phyloP scores from a whole-genome alignment of 2,329 filamentous ascomycete genomes.

The Didymella segeticola region DNA sequence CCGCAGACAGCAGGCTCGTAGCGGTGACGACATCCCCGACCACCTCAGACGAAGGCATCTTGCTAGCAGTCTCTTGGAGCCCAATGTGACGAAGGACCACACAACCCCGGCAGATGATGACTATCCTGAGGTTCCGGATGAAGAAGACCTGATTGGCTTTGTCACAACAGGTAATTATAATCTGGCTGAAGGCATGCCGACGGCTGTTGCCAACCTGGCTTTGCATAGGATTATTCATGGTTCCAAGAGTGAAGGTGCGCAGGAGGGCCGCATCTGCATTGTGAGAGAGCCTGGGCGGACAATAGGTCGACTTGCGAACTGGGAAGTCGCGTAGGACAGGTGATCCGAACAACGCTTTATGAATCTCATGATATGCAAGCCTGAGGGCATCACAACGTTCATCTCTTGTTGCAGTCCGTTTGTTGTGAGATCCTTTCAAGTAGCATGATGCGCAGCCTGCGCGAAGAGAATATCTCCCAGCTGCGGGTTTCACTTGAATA shows the following conservation, averaged over 20 bases:
- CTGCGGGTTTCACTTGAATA: too few species aligned
- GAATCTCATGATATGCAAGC: background rate
- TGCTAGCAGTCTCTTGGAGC: constrained; percentile 36
- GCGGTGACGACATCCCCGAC: constrained; percentile 26
- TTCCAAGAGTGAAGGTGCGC: constrained; percentile 33
- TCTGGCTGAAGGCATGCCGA: constrained; percentile 75
- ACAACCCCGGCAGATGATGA: constrained; percentile 41
- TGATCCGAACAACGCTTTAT: background rate
- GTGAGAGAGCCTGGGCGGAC: constrained; percentile 81
- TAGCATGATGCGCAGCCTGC: too few species aligned
- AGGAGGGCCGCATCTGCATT: constrained; percentile 68
- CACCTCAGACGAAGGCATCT: constrained; percentile 30
- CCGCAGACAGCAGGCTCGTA: constrained; percentile 21
- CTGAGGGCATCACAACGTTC: too few species aligned
- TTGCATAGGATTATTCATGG: constrained; percentile 64
- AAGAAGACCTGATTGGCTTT: constrained; percentile 83
- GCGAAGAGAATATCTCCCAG: too few species aligned
- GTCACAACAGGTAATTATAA: constrained; percentile 87
- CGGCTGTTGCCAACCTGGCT: constrained; percentile 75
- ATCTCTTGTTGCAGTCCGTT: too few species aligned
- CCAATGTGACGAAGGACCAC: constrained; percentile 1
- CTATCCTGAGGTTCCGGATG: constrained; percentile 74
- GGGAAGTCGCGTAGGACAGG: constrained; percentile 63
- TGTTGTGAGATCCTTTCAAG: too few species aligned
- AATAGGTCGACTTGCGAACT: constrained; percentile 78